Evolutionary conservation across 2,329 filamentous ascomycete species (phyloP), one percentile per base, ranked within the genome.

Genomic region (Cryphonectria japonica): DNA sequence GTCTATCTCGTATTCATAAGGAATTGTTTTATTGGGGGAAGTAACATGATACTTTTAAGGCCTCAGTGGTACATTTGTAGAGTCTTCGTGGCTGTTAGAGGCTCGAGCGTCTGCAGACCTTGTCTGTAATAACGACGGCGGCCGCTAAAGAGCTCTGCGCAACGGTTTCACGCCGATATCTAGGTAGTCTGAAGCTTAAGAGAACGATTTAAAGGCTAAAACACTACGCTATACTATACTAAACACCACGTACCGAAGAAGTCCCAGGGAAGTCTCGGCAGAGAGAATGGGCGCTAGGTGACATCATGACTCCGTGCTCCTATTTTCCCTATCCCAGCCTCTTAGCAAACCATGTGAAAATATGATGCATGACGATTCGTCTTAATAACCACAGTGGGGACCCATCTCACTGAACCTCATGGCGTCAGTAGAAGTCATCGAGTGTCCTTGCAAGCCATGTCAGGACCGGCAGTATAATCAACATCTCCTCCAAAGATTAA

Each of bases 301-400:
- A 67, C 65, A 67, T 67, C 65, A 67, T 67, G 34, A 67, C 50
- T 67, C 16, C 13, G 50, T 37, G 39, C 39, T 32, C 14, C 9
- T 29, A 32, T 29, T 43, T 29, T 26, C 32, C 19, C 5, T 11
- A 57, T 29, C 13, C 52, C 16, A 50, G 32, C 43, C 43, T 13
- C 43, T n/a, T 26, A 8, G 2, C n/a, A n/a, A 37, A 34, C 32
- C 32, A 1, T 61, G 54, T 29, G 34, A 34, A 34, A 22, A 60
- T 13, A 50, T 1, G 57, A 39, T 61, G 32, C 57, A 61, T 34
- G 57, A 61, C 16, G 57, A 37, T 13, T 32, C 46, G 46, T n/a
- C 16, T 39, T 7, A 2, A 14, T 22, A n/a, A 39, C 3, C n/a
- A 8, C n/a, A n/a, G 46, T 3, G 46, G 19, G 43, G 46, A 50